Base-by-base conservation (phyloP, 768 basidiomycete genomes). In the Kwoniella bestiolae region DNA sequence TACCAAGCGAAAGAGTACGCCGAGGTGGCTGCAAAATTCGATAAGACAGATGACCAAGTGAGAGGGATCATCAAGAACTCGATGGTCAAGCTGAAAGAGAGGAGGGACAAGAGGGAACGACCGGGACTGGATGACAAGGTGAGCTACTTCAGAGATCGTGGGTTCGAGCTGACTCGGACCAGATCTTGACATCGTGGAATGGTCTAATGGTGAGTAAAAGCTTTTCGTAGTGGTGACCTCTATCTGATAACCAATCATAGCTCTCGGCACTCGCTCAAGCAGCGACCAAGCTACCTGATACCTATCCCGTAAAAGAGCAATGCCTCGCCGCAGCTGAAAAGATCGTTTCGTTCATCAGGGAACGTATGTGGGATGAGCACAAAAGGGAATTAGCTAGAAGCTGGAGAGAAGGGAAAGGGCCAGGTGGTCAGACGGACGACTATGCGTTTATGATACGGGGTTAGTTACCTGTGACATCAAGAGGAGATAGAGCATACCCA, bases 91-190 rank as follows among this genome's bases (percentile, higher is more conserved):
- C 70, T 83, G 14, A 79, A 78, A 41, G 66, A 71, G 12, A 69
- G 76, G 41, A 71, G 83, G 5, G 82, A 84, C 53, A 65, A 72
- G 63, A 67, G 83, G 18, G 82, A 83, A 14, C 67, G 80, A 21
- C 83, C 83, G 8, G 83, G 83, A 51, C 65, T 83, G 38, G 83
- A 84, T 68, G 83, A 84, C 69, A 84, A 84, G 59, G 64, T 67
- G 60, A 31, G 53, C 49, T 32, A 32, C 34, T 35, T 5, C 34
- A 35, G 6, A 5, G 34, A 6, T 6, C 34, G 12, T 6, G 7
- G 18, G 16, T 34, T 58, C 5, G 6, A 26, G 63, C 46, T 58
- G 56, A 58, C 21, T 8, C n/a, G 41, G 25, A 9, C 21, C 52
- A 69, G 77, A 81, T 84, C 45, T 50, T 84, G 12, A 78, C 82